Evolutionary conservation across 2,329 filamentous ascomycete genomes (phyloP), one percentile per base, ranked within the genome.

Genomic region (Huntiella abstrusa): DNA sequence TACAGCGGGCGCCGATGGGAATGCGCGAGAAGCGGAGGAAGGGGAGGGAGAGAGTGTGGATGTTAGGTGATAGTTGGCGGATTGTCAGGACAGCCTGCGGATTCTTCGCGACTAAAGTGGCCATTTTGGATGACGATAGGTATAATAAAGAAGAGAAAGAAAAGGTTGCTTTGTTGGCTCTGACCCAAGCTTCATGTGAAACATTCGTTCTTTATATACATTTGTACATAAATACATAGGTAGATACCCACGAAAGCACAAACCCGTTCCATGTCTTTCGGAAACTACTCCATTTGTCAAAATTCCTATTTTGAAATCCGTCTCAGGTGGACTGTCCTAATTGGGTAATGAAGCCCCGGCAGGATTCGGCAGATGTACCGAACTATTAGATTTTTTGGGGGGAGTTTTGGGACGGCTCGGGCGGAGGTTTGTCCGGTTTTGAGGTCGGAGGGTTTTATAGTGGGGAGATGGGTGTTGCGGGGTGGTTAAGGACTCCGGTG

Each of bases 41-140:
- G 5, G 91, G 91, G 2, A 86, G 71, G 7, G 82, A 87, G 55
- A 86, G 70, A 10, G 81, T 92, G 37, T 75, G 76, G 52, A 94
- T 71, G 53, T 80, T 78, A 11, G 83, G 81, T 2, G 82, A 83
- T 54, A 96, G 64, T 55, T 86, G 73, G 52, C 88, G 83, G 56
- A 93, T 88, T 51, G 94, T 84, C 80, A 94, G 92, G 52, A 91
- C 78, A 56, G 83, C 75, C 13, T 77, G 72, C 10, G 87, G 86
- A 55, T 88, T 78, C 12, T 64, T 55, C 4, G 80, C 80, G 48
- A 83, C 70, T 47, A 84, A 71, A 17, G 49, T 19, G 22, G 47
- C 22, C 47, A 49, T 49, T 39, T 3, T 40, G 16, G 16, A 12
- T 5, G 32, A 12, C n/a, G 45, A 12, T 17, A 11, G 8, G 32